phyloP scores from a whole-genome alignment of 169 alveolate genomes.

The Eimeria sp. region DNA sequence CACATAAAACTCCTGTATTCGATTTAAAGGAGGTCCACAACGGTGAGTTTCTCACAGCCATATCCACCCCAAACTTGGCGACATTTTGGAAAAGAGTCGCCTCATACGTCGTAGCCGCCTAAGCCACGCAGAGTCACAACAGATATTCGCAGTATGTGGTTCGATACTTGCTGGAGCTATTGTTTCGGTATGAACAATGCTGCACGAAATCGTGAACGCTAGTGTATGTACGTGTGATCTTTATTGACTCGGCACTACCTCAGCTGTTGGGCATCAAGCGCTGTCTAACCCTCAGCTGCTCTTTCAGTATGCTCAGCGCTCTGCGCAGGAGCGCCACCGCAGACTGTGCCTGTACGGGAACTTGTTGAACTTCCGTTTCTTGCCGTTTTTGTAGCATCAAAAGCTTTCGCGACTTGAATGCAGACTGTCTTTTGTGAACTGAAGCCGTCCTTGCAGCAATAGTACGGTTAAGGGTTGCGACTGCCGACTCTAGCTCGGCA shows the following conservation, averaged over 20 bases:
- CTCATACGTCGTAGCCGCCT: constrained; percentile 52
- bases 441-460: constrained; percentile 34
- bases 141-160: neutral
- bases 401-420: constrained; percentile 65
- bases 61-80: constrained; percentile 52
- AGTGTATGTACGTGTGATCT: neutral
- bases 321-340: constrained; percentile 47
- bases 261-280: neutral
- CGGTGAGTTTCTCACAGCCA: constrained; percentile 6
- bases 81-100: constrained; percentile 28
- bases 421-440: constrained; percentile 46
- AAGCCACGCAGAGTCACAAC: neutral
- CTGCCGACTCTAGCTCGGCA: constrained; percentile 31
- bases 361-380: constrained; percentile 25
- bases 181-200: neutral
- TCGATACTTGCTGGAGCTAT: neutral
- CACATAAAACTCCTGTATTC: neutral
- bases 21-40: neutral
- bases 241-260: neutral
- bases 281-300: constrained; percentile 26
- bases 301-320: constrained; percentile 20
- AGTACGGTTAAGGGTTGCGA: constrained; percentile 1
- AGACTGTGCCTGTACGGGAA: constrained; percentile 17
- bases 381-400: constrained; percentile 40
- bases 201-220: neutral